Base-by-base conservation (phyloP, 257 asterid species). In the Solanum appendiculatum region DNA sequence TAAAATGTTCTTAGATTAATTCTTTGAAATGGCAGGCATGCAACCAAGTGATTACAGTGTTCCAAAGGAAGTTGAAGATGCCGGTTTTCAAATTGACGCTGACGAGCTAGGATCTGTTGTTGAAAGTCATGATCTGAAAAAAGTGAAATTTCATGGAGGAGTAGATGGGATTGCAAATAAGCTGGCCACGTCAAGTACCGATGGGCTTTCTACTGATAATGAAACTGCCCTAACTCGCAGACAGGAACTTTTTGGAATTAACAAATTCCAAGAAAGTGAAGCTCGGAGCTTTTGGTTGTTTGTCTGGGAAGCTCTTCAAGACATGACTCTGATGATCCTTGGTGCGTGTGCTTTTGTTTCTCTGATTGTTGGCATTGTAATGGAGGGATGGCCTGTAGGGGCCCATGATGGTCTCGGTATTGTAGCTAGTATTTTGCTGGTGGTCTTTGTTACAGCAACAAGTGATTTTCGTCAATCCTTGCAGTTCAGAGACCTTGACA, bases 331-430 rank as follows among this genome's bases (percentile, higher is more conserved):
- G 40, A 86, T 86, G 88, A 86, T 86, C 68, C 88, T 86, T 77
- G 88, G 58, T 56, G 85, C 12, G 0, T 86, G 88, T n/a, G 88
- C 88, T 54, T 86, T 77, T 36, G 78, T 86, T 31, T 86, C 88
- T 58, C 83, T 86, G 18, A 68, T 86, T 77, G 86, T 86, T 75
- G 88, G 88, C 56, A 86, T 86, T 70, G 74, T 23, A 63, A 86
- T 42, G 34, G 87, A 86, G 82, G 87, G 87, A 72, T 86, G 87
- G 87, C 87, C 87, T 13, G 29, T 31, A 36, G 87, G 87, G 16
- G 87, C 87, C 39, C 87, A 86, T 86, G 87, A 86, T 73, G 87
- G 87, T 70, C 87, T 86, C 72, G 87, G 87, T 54, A 86, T 86
- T 72, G 87, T 72, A 16, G 87, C 87, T 73, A 86, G 87, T 72